phyloP scores from a whole-genome alignment of 78 protist genomes.

The Dictyostelium purpureum region DNA sequence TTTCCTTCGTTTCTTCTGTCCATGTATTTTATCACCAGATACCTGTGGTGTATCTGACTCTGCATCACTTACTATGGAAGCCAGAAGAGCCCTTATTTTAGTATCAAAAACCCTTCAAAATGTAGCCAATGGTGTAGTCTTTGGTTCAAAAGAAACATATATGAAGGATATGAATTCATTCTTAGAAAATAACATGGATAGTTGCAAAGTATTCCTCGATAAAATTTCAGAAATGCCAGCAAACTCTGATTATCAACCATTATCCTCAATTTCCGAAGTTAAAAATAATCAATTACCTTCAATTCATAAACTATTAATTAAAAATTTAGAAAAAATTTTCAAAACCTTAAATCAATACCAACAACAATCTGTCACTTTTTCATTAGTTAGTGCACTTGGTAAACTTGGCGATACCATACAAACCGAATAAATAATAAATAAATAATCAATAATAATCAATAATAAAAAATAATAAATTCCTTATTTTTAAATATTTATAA shows the following conservation, averaged over 20 bases:
- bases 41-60: conserved; percentile 43
- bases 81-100: conserved; percentile 54
- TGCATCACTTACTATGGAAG: conserved; percentile 43
- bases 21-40: conserved; percentile 76
- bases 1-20: conserved; percentile 77
- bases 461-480: too few relatives aligned
- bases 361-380: conserved; percentile 56
- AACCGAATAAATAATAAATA: not conserved
- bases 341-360: conserved; percentile 62
- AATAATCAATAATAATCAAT: too few relatives aligned
- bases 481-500: too few relatives aligned
- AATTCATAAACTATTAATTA: conserved; percentile 56
- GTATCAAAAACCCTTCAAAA: conserved; percentile 74
- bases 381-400: conserved; percentile 54
- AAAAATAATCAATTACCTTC: conserved; percentile 58
- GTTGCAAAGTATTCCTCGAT: conserved; percentile 63
- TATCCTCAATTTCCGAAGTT: conserved; percentile 54
- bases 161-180: conserved; percentile 81
- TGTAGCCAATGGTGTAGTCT: conserved; percentile 73
- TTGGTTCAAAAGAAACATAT: conserved; percentile 77
- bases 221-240: conserved; percentile 65
- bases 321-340: conserved; percentile 70
- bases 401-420: conserved; percentile 30
- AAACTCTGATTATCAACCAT: conserved; percentile 28
- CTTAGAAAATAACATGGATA: conserved; percentile 58